Base-by-base conservation (phyloP, 768 basidiomycete species). In the Lactifluus hygrophoroides region DNA sequence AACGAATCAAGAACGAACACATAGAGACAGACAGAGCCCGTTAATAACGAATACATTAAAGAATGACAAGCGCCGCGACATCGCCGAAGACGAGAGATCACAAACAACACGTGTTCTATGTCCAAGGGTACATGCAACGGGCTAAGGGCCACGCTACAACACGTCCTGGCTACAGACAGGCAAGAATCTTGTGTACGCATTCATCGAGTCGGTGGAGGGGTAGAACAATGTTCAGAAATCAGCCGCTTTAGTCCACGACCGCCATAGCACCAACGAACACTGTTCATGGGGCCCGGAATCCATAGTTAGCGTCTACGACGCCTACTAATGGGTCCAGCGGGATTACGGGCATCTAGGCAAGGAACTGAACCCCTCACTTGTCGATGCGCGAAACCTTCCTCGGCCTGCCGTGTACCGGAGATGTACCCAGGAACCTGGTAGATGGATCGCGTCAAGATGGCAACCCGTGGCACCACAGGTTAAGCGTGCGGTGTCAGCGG, bases 121-220 rank as follows among this genome's bases (percentile, higher is more conserved):
- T 72, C 71, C 71, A 69, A 73, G 71, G 72, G 74, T 68, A 68
- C 66, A 71, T 71, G 68, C 70, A 67, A 68, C 70, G 68, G 67
- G 62, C 57, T 60, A 51, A 69, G 63, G 65, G 61, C 50, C 67
- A 72, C 75, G 71, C 71, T 67, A 68, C 67, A 70, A 70, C 71
- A 71, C 76, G 71, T 76, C 77, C 77, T 75, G 76, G 74, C 75
- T 69, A 65, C 65, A 76, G 75, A 79, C 80, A 81, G 79, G 76
- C 71, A 72, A 74, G 75, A 74, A 54, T 74, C 71, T 73, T 76
- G 73, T 73, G 75, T 74, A 72, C 73, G 73, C 75, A 58, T 25
- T 70, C 60, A 64, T 68, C 66, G 70, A 71, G 69, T 70, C 66
- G 71, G 64, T 71, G 71, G 63, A 60, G 60, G 63, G 63, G 72